Evolutionary conservation across 2,329 filamentous ascomycete species (phyloP), one percentile per base, ranked within the genome.

Genomic region (Chaetomiaceae sp.): DNA sequence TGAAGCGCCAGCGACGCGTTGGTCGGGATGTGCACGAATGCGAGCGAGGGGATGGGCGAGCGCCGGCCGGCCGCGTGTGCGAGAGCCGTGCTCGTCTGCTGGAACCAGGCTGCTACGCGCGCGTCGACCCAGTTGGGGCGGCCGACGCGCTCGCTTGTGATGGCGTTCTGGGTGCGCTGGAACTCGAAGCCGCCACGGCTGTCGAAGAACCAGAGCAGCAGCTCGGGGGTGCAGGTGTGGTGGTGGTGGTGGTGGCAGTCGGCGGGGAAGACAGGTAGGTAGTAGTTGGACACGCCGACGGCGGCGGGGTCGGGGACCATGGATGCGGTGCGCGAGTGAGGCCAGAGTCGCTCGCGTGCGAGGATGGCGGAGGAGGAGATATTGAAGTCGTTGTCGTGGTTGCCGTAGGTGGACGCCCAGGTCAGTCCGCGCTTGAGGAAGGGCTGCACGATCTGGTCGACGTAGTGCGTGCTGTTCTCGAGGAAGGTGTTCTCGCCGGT

Each of bases 161-260:
- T 38, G 2, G 46, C 10, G 42, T 57, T 42, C 3, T 12, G n/a
- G n/a, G n/a, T 26, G 20, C 56, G 35, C 45, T 67, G 68, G 56
- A 66, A 73, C 17, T 61, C 57, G 48, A 63, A 62, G 15, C 75
- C 75, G 30, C 76, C 75, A 36, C 72, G 67, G 43, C 66, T 71
- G 59, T 83, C 79, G 54, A 83, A 82, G 62, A 83, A 82, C 76
- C 77, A 83, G 2, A 83, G 63, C 3, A 83, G 58, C n/a, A 63
- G 53, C 7, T 42, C 50, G 0, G 62, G 62, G 0, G 44, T 33
- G 50, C 58, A 59, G n/a, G n/a, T 17, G 32, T 6, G 39, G 10
- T 11, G 18, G 22, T 14, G 4, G 9, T 15, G 9, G 2, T 15
- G 7, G 22, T 17, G 29, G 38, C 58, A 61, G 47, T 45, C 49